phyloP scores from a whole-genome alignment of 2,329 filamentous ascomycete genomes.

The Pseudogymnoascus sp. region DNA sequence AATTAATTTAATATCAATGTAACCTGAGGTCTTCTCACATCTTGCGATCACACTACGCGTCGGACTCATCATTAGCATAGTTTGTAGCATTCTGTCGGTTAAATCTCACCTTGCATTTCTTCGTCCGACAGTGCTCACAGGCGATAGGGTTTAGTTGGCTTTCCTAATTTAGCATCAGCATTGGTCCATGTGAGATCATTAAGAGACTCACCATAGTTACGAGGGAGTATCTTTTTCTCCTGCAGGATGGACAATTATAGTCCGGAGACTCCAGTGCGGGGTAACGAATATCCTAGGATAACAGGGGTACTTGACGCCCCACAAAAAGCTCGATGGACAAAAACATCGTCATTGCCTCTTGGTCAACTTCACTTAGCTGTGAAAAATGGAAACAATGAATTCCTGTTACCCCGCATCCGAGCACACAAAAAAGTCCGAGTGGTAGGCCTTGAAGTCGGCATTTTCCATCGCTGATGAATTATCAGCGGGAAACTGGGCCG shows the following conservation, averaged over 20 bases:
- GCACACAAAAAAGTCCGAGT: neutral
- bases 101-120: constrained; percentile 9
- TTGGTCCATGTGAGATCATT: neutral
- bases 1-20: neutral
- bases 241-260: neutral
- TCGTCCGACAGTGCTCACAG: constrained; percentile 4
- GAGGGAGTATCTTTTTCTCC: neutral
- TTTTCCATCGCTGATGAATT: neutral
- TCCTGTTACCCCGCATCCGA: neutral
- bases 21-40: neutral
- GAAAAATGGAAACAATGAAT: no score
- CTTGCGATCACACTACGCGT: constrained; percentile 4
- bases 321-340: neutral
- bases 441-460: neutral
- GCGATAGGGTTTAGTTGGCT: constrained; percentile 7
- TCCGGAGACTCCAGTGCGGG: neutral
- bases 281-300: neutral
- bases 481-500: neutral
- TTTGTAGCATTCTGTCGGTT: neutral
- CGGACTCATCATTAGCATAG: neutral
- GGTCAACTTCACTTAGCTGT: neutral
- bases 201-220: neutral
- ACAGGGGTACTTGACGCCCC: neutral
- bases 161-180: neutral
- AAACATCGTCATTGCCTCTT: neutral